These are phyloP conservation scores for Eruca vesicaria DNA, from an alignment of 441 rosid genomes.

Conservation along the genomic window DNA sequence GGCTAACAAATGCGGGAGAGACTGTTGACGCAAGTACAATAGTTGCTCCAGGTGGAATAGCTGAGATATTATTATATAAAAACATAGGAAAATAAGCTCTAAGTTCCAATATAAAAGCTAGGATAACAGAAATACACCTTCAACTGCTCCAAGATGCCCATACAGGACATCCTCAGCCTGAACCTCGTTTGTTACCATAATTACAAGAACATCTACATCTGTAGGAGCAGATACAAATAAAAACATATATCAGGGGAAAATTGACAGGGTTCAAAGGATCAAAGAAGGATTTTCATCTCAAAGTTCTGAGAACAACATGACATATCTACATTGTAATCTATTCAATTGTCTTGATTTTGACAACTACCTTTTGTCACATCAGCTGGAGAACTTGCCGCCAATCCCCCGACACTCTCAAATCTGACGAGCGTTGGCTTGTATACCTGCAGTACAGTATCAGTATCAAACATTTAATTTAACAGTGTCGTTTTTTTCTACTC, in stretches of 20 bases:
- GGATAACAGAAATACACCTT: constrained; percentile 49
- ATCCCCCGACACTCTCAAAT: constrained; percentile 80
- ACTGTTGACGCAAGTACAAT: constrained; percentile 90
- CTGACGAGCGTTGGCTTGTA: constrained; percentile 74
- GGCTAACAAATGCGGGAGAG: constrained; percentile 77
- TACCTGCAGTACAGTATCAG: constrained; percentile 55
- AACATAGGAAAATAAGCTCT: constrained; percentile 24
- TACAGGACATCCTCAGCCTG: constrained; percentile 85
- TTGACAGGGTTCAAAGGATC: not conserved
- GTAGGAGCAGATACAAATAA: constrained; percentile 28
- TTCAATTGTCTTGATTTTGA: not conserved
- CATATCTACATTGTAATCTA: constrained; percentile 8
- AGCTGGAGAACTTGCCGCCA: constrained; percentile 73
- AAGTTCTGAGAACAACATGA: constrained; percentile 3
- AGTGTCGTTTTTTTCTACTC: not conserved
- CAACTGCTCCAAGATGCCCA: constrained; percentile 81
- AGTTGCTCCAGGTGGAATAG: constrained; percentile 74
- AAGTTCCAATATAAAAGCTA: constrained; percentile 5
- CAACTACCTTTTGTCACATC: constrained; percentile 74
- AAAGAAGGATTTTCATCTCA: constrained; percentile 10
- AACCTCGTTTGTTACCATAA: constrained; percentile 94
- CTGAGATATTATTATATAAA: constrained; percentile 42
- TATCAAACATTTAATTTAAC: constrained; percentile 6
- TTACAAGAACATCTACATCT: constrained; percentile 84
- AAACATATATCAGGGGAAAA: not conserved